Conservation (phyloP, 176 grass and related monocot genomes). For the Phyllostachys edulis region DNA sequence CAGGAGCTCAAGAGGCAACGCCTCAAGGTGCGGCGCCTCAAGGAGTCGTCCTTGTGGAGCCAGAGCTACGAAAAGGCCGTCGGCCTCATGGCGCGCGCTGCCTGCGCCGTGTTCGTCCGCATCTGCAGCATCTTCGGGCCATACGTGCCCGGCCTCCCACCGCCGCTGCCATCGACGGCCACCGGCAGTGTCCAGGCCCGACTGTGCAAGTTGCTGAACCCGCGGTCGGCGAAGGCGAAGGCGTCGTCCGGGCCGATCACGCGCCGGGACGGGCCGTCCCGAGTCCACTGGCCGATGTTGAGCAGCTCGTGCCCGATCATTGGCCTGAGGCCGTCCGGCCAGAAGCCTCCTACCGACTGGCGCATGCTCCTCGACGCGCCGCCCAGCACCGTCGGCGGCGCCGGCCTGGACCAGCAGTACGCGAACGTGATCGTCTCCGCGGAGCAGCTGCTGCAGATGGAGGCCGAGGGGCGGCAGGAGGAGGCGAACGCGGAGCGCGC, state of each 20-base stretch:
- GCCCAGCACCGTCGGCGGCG: constrained; percentile 52
- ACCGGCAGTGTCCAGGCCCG: constrained; percentile 33
- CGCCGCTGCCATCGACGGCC: constrained; percentile 18
- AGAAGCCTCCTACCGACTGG: constrained; percentile 42
- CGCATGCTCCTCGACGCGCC: constrained; percentile 55
- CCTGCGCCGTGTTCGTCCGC: constrained; percentile 59
- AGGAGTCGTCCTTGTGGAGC: constrained; percentile 80
- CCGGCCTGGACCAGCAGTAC: constrained; percentile 79
- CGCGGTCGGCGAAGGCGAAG: constrained; percentile 27
- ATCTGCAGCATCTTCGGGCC: constrained; percentile 65
- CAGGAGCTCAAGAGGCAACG: constrained; percentile 73
- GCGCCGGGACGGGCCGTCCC: constrained; percentile 38
- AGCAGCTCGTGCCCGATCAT: constrained; percentile 83
- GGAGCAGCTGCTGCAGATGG: constrained; percentile 67
- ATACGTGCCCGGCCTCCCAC: constrained; percentile 41
- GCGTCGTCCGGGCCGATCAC: constrained; percentile 72
- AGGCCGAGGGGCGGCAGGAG: constrained; percentile 56
- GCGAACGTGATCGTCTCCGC: constrained; percentile 69
- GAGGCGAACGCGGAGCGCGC: constrained; percentile 54
- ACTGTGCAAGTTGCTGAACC: constrained; percentile 46
- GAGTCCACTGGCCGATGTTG: constrained; percentile 29
- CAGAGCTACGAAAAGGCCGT: constrained; percentile 69
- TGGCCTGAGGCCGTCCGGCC: neutral
- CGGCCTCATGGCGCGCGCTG: constrained; percentile 62
- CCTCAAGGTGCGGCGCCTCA: constrained; percentile 62